Conservation (phyloP, 495 filamentous ascomycete species). For the Aspergillus biplanus region DNA sequence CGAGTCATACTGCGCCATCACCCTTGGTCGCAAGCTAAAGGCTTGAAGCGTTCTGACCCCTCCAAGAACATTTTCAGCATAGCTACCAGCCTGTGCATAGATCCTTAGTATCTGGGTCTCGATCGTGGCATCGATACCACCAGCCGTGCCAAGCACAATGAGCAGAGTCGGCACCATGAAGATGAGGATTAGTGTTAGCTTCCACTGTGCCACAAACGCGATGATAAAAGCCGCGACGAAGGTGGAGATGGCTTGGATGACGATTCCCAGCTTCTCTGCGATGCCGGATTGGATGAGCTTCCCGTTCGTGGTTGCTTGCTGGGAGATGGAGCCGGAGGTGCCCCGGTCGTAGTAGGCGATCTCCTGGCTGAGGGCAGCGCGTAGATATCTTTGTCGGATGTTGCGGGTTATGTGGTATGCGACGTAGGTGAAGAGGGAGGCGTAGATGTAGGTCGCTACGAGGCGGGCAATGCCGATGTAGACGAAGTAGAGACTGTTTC, state of each 20-base stretch:
- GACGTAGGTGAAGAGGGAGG: constrained; percentile 31
- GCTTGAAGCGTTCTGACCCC: constrained; percentile 20
- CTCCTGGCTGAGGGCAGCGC: constrained; percentile 75
- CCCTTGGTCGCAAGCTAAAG: constrained; percentile 14
- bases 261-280: constrained; percentile 36
- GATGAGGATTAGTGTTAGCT: constrained; percentile 29
- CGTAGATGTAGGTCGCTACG: constrained; percentile 33
- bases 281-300: constrained; percentile 38
- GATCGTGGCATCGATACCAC: background rate
- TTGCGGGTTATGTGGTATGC: constrained; percentile 70
- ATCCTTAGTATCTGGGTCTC: background rate
- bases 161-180: constrained; percentile 19
- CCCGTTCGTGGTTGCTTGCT: constrained; percentile 64
- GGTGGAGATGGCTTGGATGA: constrained; percentile 28
- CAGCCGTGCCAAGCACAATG: background rate
- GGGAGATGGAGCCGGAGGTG: constrained; percentile 78
- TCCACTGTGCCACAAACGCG: constrained; percentile 37
- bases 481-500: background rate
- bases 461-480: constrained; percentile 34
- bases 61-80: constrained; percentile 25
- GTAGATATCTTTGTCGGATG: constrained; percentile 72
- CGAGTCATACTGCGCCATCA: constrained; percentile 17
- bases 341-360: constrained; percentile 81
- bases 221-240: constrained; percentile 39
- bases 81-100: constrained; percentile 17